Evolutionary conservation across 1,284 basidiomycete species (phyloP).

Genomic region (Phenoliferia sp.): DNA sequence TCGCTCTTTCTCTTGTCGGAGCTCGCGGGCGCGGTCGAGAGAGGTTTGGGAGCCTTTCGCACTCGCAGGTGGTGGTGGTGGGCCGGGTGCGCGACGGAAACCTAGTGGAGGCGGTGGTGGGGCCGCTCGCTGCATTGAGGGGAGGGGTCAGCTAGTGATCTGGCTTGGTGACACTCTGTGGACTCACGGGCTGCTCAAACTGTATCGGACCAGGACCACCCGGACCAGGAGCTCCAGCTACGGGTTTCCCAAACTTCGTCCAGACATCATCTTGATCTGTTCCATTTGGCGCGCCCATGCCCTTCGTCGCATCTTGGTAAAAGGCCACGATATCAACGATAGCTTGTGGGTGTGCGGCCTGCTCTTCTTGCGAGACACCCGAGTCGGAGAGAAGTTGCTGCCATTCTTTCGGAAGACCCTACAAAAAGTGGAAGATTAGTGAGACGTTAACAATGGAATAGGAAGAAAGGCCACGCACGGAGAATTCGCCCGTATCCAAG

Average conservation of each 20-base stretch:
- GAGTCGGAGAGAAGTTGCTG: conserved; percentile 94
- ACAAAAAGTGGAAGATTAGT: background rate
- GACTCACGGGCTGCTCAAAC: conserved; percentile 26
- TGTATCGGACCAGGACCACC: background rate
- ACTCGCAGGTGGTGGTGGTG: conserved; percentile 19
- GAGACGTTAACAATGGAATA: background rate
- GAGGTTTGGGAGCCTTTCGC: conserved; percentile 8
- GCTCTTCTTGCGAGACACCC: conserved; percentile 89
- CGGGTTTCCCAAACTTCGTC: conserved; percentile 59
- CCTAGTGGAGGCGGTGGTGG: conserved; percentile 26
- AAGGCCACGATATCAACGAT: conserved; percentile 99
- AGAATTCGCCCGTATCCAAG: conserved; percentile 89
- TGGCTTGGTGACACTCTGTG: background rate
- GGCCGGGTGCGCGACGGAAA: conserved; percentile 29
- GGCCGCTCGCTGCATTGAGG: conserved; percentile 13
- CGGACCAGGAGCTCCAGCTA: background rate
- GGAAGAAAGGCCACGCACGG: conserved; percentile 13
- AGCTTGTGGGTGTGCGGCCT: conserved; percentile 96
- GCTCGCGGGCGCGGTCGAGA: conserved; percentile 18
- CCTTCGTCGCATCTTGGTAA: conserved; percentile 60
- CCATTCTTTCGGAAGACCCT: conserved; percentile 95
- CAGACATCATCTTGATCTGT: conserved; percentile 58
- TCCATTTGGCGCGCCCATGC: conserved; percentile 35
- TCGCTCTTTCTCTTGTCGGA: conserved; percentile 21
- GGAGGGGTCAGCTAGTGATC: background rate